Base-by-base conservation (phyloP, 1,139 yeast species). In the Diutina scorzettiae region DNA sequence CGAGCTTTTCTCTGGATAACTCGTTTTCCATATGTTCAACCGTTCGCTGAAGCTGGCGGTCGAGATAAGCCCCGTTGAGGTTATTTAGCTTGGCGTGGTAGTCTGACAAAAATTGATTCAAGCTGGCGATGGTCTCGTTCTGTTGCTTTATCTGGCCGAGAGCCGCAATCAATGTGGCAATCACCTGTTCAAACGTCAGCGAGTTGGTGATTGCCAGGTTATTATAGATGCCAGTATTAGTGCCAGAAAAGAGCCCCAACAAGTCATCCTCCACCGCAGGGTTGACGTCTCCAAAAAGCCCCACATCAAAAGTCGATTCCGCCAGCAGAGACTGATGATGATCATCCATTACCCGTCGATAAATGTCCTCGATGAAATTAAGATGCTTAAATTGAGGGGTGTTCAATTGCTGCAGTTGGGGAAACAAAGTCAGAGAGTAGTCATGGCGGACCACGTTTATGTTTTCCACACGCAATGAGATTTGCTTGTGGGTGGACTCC, bases 401-500 rank as follows among this genome's bases (percentile, higher is more conserved):
- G 32, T 44, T 39, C 33, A 43, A 43, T 20, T 42, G 44, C 20
- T 37, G 47, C 14, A 49, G 44, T 12, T 45, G 37, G 24, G 33
- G 37, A 39, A 43, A 43, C 17, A 45, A 44, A 9, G 47, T 44
- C 37, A 46, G 47, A 27, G 39, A 37, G 9, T 49, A 50, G 28
- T 43, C 44, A 36, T 48, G 49, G 17, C 81, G 75, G 52, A 82
- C 67, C 28, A 79, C 69, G 40, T 78, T 71, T 40, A 84, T 75
- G 47, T 81, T 80, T 43, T 83, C 94, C 14, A 89, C 81, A 44
- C 71, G 67, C 32, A 95, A 86, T 46, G 86, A 78, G 46, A 89
- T 87, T 57, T 85, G 89, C 53, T 86, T 76, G 59, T 89, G 96
- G 44, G 82, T 82, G 49, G 67, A 73, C 61, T 81, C 87, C 40